A percentile compares a stretch with the other conserved stretches of the same genome.
Evolutionary conservation across 768 basidiomycete species (phyloP).

Genomic region (Inosperma sp.): DNA sequence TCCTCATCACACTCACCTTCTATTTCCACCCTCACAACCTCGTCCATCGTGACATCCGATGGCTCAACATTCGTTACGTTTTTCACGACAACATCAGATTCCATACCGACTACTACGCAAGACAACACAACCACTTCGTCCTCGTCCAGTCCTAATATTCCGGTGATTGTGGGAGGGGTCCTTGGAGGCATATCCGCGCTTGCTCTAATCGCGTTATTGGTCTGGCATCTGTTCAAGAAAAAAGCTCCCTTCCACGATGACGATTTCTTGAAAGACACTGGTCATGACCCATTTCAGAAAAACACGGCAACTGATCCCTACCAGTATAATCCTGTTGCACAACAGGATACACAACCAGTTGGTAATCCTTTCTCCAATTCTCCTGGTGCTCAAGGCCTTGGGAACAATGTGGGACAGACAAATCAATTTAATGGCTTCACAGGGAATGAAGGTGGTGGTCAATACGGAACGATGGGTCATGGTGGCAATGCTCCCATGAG

Average conservation of each 20-base stretch:
- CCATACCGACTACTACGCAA: not conserved
- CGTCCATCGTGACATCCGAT: slow-evolving; percentile 2
- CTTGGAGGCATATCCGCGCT: not conserved
- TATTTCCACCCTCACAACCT: slow-evolving; percentile 4
- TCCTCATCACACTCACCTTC: not conserved
- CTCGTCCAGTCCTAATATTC: not conserved
- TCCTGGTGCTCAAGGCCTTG: not conserved
- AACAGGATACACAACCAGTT: not conserved
- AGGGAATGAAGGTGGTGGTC: not conserved
- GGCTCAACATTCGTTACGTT: not conserved
- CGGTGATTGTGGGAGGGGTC: not conserved
- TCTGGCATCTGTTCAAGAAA: slow-evolving; percentile 1
- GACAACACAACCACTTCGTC: not conserved
- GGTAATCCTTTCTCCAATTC: not conserved
- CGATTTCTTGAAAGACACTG: not conserved
- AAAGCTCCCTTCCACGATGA: not conserved
- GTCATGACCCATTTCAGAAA: not conserved
- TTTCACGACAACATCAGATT: not conserved
- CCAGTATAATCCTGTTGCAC: slow-evolving; percentile 1
- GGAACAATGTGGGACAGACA: not conserved
- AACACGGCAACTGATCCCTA: not conserved
- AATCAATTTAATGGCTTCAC: not conserved
- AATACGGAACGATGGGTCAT: not conserved
- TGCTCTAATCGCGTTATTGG: not conserved
- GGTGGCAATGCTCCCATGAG: too few relatives aligned